Percentiles rank a stretch among this genome's conserved stretches.
Evolutionary conservation across 306 rosid genomes (phyloP).

Genomic region (Sicyos edulis): DNA sequence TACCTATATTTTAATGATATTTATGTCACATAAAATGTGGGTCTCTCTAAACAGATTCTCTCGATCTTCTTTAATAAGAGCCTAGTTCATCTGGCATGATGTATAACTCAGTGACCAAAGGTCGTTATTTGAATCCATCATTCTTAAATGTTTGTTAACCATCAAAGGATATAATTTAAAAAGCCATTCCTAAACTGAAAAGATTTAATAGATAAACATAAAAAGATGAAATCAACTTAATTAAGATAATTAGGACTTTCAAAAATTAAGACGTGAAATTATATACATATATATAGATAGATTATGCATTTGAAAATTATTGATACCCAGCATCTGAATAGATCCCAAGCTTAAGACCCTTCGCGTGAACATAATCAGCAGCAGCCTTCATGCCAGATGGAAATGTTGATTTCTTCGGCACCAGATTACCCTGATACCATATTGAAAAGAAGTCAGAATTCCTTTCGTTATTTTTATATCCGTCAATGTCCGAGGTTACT

Average conservation of each 20-base stretch:
- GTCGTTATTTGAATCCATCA: too few species aligned
- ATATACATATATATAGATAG: neutral
- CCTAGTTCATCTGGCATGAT: too few species aligned
- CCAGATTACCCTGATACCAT: constrained; percentile 53
- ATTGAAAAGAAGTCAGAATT: neutral
- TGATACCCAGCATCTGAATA: constrained; percentile 95
- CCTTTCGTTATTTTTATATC: too few species aligned
- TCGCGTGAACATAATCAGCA: constrained; percentile 83
- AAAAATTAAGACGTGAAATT: neutral
- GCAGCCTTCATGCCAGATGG: constrained; percentile 90
- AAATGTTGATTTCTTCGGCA: constrained; percentile 72
- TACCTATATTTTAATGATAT: too few species aligned
- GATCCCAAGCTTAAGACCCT: constrained; percentile 92
- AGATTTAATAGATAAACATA: neutral
- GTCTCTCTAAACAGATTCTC: too few species aligned
- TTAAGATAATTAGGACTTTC: neutral
- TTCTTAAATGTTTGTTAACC: too few species aligned
- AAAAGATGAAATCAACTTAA: neutral
- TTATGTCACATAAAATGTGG: too few species aligned
- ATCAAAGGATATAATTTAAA: too few species aligned
- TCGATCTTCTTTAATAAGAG: too few species aligned
- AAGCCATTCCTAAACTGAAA: neutral
- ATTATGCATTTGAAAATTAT: neutral
- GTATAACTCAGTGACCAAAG: too few species aligned
- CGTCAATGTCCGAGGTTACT: too few species aligned